Conservation (phyloP, 2,329 filamentous ascomycete genomes). For the Colletotrichum cereale region DNA sequence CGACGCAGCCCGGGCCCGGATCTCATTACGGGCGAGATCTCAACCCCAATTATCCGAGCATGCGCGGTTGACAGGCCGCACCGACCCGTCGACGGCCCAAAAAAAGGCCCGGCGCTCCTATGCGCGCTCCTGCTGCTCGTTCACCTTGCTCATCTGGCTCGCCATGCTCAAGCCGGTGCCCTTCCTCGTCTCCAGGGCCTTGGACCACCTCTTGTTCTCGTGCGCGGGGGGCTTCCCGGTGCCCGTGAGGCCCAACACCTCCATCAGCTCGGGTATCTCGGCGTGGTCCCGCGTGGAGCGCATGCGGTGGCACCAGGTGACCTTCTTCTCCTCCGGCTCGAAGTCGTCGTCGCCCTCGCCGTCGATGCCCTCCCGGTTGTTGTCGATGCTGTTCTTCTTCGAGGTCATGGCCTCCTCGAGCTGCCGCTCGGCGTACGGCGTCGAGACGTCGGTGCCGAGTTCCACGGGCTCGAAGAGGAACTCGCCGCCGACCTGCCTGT, state of each 20-base stretch:
- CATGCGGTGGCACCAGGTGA: constrained; percentile 89
- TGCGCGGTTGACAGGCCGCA: constrained; percentile 13
- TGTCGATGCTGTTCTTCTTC: constrained; percentile 19
- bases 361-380: constrained; percentile 33
- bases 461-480: constrained; percentile 77
- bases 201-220: constrained; percentile 60
- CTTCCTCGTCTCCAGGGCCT: constrained; percentile 62
- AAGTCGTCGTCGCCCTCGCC: constrained; percentile 44
- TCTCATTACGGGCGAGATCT: neutral
- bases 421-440: constrained; percentile 54
- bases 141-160: constrained; percentile 60
- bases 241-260: constrained; percentile 69
- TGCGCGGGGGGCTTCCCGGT: constrained; percentile 51
- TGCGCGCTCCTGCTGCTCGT: constrained; percentile 43
- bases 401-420: constrained; percentile 42
- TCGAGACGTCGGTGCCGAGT: constrained; percentile 58
- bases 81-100: constrained; percentile 13
- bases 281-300: constrained; percentile 81
- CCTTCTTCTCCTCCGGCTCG: constrained; percentile 65
- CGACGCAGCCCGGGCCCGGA: neutral
- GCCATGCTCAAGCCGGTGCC: constrained; percentile 67
- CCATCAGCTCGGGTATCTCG: constrained; percentile 75
- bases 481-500: constrained; percentile 80
- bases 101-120: constrained; percentile 33
- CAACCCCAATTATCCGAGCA: constrained; percentile 5